A percentile compares a stretch with the other conserved stretches of the same genome.
Conservation (phyloP, 768 basidiomycete genomes). For the Nevesoporus exiguus region DNA sequence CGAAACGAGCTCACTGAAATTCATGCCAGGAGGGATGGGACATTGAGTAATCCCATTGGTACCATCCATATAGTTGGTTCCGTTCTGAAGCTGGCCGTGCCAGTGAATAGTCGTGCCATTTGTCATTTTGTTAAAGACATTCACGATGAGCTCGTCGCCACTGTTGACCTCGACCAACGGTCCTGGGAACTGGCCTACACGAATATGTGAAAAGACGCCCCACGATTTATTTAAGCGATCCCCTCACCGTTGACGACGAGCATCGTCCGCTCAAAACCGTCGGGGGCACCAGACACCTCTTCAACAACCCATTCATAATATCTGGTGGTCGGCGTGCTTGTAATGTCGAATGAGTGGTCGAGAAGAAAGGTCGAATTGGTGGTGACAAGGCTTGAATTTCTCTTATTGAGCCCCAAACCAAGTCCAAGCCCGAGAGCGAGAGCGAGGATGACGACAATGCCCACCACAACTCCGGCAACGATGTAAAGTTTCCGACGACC, state of each 20-base stretch:
- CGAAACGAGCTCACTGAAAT: constrained; percentile 29
- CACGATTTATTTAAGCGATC: background rate
- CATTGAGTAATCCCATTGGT: constrained; percentile 47
- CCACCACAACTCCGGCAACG: constrained; percentile 13
- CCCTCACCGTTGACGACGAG: constrained; percentile 45
- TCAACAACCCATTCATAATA: constrained; percentile 42
- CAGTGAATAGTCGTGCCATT: constrained; percentile 35
- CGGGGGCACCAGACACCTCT: constrained; percentile 37
- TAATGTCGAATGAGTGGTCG: constrained; percentile 26
- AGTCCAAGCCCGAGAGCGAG: constrained; percentile 30
- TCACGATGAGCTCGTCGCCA: constrained; percentile 34
- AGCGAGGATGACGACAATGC: constrained; percentile 14
- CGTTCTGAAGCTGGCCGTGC: constrained; percentile 40
- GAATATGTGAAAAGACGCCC: background rate
- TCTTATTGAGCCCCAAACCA: constrained; percentile 27
- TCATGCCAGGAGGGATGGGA: constrained; percentile 49
- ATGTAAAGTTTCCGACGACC: constrained; percentile 21
- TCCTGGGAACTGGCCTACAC: constrained; percentile 33
- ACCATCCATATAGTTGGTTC: constrained; percentile 49
- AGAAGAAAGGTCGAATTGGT: constrained; percentile 31
- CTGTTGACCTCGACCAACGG: constrained; percentile 35
- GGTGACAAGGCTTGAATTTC: constrained; percentile 10
- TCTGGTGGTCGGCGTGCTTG: constrained; percentile 37
- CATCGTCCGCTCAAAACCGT: constrained; percentile 41
- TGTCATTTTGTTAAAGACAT: constrained; percentile 31